These are phyloP conservation scores for Termitomyces sp. DNA, from an alignment of 768 basidiomycete genomes.

Conservation along the genomic window DNA sequence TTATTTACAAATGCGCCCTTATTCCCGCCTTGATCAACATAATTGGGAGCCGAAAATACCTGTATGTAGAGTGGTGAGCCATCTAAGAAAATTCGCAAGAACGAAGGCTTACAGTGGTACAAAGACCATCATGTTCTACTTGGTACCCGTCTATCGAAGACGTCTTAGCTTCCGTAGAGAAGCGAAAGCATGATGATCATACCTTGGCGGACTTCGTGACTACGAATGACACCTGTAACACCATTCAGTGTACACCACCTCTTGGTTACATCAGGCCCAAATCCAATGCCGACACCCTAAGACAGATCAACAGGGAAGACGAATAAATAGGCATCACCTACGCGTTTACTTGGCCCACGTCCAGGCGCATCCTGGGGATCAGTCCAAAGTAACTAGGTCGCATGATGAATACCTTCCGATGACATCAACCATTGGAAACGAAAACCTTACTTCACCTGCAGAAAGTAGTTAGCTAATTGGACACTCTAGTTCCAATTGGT, in stretches of 20 bases:
- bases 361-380: constrained; percentile 89
- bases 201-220: constrained; percentile 95
- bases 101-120: constrained; percentile 66
- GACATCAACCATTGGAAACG: neutral
- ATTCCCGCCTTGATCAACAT: constrained; percentile 88
- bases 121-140: constrained; percentile 90
- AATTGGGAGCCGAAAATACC: constrained; percentile 95
- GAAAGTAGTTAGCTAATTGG: constrained; percentile 10
- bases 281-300: constrained; percentile 91
- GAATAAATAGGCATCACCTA: constrained; percentile 29
- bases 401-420: neutral
- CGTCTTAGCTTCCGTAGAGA: neutral
- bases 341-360: constrained; percentile 94
- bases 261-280: constrained; percentile 92
- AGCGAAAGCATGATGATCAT: constrained; percentile 14
- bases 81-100: constrained; percentile 9
- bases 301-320: constrained; percentile 11
- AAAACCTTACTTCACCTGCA: constrained; percentile 55
- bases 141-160: constrained; percentile 74
- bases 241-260: constrained; percentile 86
- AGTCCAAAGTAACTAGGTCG: constrained; percentile 80
- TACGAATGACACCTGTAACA: constrained; percentile 85
- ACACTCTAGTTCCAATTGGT: neutral
- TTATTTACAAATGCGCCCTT: constrained; percentile 83
- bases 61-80: constrained; percentile 21